Evolutionary conservation across 2,329 filamentous ascomycete species (phyloP), one percentile per base, ranked within the genome.

Genomic region (Fusarium algeriense): DNA sequence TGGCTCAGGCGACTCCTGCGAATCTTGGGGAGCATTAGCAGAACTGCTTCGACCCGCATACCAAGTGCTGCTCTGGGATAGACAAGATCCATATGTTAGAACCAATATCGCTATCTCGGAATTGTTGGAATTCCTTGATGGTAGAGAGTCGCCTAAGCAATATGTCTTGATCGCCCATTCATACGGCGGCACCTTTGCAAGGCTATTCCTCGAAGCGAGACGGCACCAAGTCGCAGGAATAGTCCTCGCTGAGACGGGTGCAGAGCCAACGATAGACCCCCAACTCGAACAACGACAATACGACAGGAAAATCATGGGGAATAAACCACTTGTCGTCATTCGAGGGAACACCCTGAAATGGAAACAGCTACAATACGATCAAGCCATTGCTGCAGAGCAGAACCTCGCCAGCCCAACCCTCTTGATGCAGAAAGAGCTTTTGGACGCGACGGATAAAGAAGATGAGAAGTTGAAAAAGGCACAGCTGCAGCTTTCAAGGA

Each of bases 211-310:
- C 1, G 69, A 75, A 15, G 53, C 49, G 11, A 60, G 57, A 17
- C 62, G 48, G 12, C 20, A 53, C 5, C 46, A 70, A 12, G 61
- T 75, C 7, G 70, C 66, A 1, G 73, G 73, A 9, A 64, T 75
- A 60, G 63, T 75, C 4, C 71, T 75, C 7, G 73, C 60, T 3
- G 73, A 75, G 20, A 75, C 73, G 1, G 73, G 73, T 7, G 73
- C 75, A 20, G 73, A 75, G 34, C 72, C 73, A 10, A 69, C 44
- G 14, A 48, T 70, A 46, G 69, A 60, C 10, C 17, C 56, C 0
- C 10, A 23, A 46, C 34, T 69, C 2, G 73, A 74, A 26, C 44
- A 73, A 28, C 10, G 45, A 4, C 73, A 75, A 26, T 75, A 75
- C 34, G 28, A 50, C 7, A 54, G 43, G 2, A 53, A 50, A 17